Percentiles rank a stretch among this genome's conserved stretches.
phyloP scores from a whole-genome alignment of 352 stramenopile genomes.

The Salisapilia sapeloensis region DNA sequence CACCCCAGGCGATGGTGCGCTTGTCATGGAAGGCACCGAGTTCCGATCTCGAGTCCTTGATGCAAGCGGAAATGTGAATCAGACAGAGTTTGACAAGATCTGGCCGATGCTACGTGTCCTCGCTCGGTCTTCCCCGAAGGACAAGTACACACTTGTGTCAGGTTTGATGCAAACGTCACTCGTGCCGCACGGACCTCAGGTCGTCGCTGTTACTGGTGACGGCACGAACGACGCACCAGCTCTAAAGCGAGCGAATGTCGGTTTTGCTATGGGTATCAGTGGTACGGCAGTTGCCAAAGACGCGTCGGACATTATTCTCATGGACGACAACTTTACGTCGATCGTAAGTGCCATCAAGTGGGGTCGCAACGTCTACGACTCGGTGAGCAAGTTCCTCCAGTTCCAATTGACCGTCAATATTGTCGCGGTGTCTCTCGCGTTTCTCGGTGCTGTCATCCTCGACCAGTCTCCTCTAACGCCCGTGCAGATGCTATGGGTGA shows the following conservation, averaged over 20 bases:
- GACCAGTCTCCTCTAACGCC: conserved; percentile 74
- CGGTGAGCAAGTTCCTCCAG: conserved; percentile 94
- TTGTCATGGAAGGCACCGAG: conserved; percentile 37
- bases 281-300: conserved; percentile 90
- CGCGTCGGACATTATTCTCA: conserved; percentile 90
- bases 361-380: conserved; percentile 94
- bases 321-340: conserved; percentile 92
- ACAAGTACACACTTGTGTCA: conserved; percentile 50
- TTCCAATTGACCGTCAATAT: conserved; percentile 95
- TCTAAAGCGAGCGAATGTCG: conserved; percentile 91
- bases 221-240: conserved; percentile 92
- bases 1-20: conserved; percentile 16
- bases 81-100: conserved; percentile 49
- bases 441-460: conserved; percentile 57
- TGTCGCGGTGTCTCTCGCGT: conserved; percentile 81
- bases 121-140: conserved; percentile 38
- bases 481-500: conserved; percentile 96
- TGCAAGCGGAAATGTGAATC: conserved; percentile 29
- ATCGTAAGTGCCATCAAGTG: conserved; percentile 94
- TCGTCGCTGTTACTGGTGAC: conserved; percentile 93
- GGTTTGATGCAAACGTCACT: conserved; percentile 43
- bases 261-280: conserved; percentile 89
- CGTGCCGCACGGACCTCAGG: conserved; percentile 40
- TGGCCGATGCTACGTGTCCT: conserved; percentile 49
- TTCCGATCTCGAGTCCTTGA: conserved; percentile 36